Percentiles rank a stretch among this genome's conserved stretches.
phyloP scores from a whole-genome alignment of 257 asterid genomes.

The Oldenlandia corymbosa region DNA sequence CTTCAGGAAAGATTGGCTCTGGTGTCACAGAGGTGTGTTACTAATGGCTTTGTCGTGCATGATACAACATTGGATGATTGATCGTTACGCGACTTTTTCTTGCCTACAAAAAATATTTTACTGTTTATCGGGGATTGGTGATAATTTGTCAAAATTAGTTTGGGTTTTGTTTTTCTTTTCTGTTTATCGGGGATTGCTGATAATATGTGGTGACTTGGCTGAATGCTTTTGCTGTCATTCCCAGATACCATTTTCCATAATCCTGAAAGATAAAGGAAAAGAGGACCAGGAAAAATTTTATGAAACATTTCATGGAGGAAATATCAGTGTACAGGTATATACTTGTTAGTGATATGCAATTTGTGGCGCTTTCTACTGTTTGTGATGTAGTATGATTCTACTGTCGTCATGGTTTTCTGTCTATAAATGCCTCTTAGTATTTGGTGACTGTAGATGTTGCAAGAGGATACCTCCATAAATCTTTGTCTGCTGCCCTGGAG shows the following conservation, averaged over 20 bases:
- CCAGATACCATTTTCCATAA: constrained; percentile 72
- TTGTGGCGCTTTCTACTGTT: neutral
- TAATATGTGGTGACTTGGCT: too few species aligned
- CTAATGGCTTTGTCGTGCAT: neutral
- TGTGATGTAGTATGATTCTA: neutral
- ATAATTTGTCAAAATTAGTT: too few species aligned
- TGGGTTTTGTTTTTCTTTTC: too few species aligned
- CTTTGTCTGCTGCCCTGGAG: constrained; percentile 60
- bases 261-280: constrained; percentile 47
- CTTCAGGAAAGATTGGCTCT: constrained; percentile 60
- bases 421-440: constrained; percentile 45
- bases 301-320: constrained; percentile 83
- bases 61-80: neutral
- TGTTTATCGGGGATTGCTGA: too few species aligned
- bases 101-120: neutral
- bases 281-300: constrained; percentile 48
- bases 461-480: constrained; percentile 81
- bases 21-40: constrained; percentile 66
- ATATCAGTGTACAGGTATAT: constrained; percentile 72
- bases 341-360: neutral
- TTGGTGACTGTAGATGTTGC: constrained; percentile 59
- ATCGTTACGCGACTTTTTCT: neutral
- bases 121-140: neutral
- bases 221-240: too few species aligned
- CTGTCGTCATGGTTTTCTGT: constrained; percentile 30